Conservation (phyloP, 495 filamentous ascomycete species). For the Penicillium antarcticum region DNA sequence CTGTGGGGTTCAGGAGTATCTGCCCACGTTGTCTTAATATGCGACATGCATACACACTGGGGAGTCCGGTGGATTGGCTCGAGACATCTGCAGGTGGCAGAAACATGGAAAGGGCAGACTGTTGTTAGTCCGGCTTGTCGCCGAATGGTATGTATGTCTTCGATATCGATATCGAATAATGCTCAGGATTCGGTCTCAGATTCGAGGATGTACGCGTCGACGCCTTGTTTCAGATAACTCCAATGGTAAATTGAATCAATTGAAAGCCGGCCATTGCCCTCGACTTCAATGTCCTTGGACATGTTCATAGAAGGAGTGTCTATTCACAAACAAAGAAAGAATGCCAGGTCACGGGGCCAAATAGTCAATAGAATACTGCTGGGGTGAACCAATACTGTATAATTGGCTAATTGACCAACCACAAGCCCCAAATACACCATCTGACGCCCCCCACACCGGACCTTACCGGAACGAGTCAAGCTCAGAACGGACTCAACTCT, state of each 20-base stretch:
- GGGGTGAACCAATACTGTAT: background rate
- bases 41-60: background rate
- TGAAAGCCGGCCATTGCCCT: too few relatives aligned
- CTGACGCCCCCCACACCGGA: conserved; percentile 11
- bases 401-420: conserved; percentile 9
- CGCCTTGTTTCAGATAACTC: too few relatives aligned
- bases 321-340: conserved; percentile 12
- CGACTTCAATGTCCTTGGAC: too few relatives aligned
- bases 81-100: too few relatives aligned
- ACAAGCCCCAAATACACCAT: background rate
- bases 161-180: too few relatives aligned
- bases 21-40: conserved; percentile 1
- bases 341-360: conserved; percentile 21
- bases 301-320: too few relatives aligned
- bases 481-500: conserved; percentile 7
- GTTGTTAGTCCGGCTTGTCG: too few relatives aligned
- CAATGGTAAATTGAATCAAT: conserved; percentile 21
- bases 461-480: conserved; percentile 28
- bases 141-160: too few relatives aligned
- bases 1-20: conserved; percentile 1
- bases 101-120: background rate
- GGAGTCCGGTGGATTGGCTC: background rate
- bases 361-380: background rate
- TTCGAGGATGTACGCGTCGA: too few relatives aligned
- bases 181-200: too few relatives aligned